Base-by-base conservation (phyloP, 306 rosid species). In the Hippophae tibetana region DNA sequence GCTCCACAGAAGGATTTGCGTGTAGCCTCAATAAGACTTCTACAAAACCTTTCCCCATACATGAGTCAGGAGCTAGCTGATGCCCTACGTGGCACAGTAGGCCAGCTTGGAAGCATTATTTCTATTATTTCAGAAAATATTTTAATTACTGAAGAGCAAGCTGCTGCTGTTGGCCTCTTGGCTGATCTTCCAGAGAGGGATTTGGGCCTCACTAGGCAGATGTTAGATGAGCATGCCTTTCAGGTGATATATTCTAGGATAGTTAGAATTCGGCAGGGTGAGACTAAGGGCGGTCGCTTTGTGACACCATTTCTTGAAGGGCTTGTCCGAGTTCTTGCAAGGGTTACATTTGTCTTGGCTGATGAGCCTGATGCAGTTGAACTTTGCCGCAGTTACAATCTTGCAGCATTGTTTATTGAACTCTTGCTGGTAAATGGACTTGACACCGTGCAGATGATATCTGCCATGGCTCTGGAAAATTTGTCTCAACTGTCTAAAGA, bases 171-270 rank as follows among this genome's bases (percentile, higher is more conserved):
- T 57, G 78, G 94, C 78, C 90, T 93, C 54, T 66, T 93, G 64
- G 99, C 97, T 43, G 95, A 88, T 47, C 85, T 93, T 42, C 99
- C 99, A 0, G 97, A 93, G 83, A 80, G 94, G 83, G 99, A 88
- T 74, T 75, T 93, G 66, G 94, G 99, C 75, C 97, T 93, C 69
- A 86, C 97, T 13, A 72, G 99, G 68, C 99, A 88, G 86, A 89
- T 93, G 75, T 80, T 88, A 48, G 96, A 93, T 66, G 99, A 88
- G 52, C 80, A 83, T 62, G 89, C 95, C 69, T 88, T 93, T 74
- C 63, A 66, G 65, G 70, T 86, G 71, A 84, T 84, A 57, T 64
- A 71, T 65, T 75, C 75, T 41, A 80, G 84, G 70, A 73, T 93
- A 57, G 72, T 68, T 57, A 69, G 64, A 60, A 82, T 93, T 74